Evolutionary conservation across 2,329 filamentous ascomycete genomes (phyloP).

Genomic region (Hortaea sp.): DNA sequence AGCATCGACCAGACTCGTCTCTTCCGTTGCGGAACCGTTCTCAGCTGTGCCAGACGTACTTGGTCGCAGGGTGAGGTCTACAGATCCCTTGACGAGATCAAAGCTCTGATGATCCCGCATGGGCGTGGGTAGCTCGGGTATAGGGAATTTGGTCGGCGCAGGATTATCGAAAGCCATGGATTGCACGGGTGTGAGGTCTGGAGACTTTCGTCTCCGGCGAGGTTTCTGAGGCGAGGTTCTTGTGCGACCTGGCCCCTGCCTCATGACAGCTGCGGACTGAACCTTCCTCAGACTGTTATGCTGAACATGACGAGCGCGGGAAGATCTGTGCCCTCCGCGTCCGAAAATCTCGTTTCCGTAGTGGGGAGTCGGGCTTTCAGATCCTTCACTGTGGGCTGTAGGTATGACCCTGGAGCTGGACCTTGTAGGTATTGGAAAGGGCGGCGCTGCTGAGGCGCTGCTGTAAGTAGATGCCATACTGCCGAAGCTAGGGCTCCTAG

Average conservation of each 20-base stretch:
- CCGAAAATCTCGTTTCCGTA: slow-evolving; percentile 24
- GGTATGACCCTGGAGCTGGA: slow-evolving; percentile 74
- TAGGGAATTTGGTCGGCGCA: slow-evolving; percentile 22
- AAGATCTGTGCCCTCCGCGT: slow-evolving; percentile 7
- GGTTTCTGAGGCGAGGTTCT: slow-evolving; percentile 45
- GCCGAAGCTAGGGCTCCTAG: slow-evolving; percentile 55
- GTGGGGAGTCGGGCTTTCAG: slow-evolving; percentile 59
- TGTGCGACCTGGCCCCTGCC: slow-evolving; percentile 37
- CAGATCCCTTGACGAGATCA: slow-evolving; percentile 14
- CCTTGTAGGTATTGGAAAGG: slow-evolving; percentile 83
- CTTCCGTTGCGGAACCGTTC: slow-evolving; percentile 12
- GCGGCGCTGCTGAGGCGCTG: slow-evolving; percentile 43
- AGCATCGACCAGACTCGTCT: slow-evolving; percentile 74
- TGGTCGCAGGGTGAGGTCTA: slow-evolving; percentile 6
- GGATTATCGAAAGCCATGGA: slow-evolving; percentile 27
- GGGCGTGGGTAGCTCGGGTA: slow-evolving; percentile 23
- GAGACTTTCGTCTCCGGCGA: slow-evolving; percentile 19
- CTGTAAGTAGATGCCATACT: slow-evolving; percentile 35
- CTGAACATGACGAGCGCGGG: slow-evolving; percentile 10
- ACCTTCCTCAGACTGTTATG: slow-evolving; percentile 60
- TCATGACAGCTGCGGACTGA: slow-evolving; percentile 67
- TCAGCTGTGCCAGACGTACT: slow-evolving; percentile 2
- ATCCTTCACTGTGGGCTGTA: slow-evolving; percentile 62
- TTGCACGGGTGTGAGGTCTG: slow-evolving; percentile 25
- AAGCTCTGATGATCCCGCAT: slow-evolving; percentile 13